Percentiles rank a stretch among this genome's conserved stretches.
phyloP scores from a whole-genome alignment of 2,329 filamentous ascomycete genomes.

The Colletotrichum spaethianum region DNA sequence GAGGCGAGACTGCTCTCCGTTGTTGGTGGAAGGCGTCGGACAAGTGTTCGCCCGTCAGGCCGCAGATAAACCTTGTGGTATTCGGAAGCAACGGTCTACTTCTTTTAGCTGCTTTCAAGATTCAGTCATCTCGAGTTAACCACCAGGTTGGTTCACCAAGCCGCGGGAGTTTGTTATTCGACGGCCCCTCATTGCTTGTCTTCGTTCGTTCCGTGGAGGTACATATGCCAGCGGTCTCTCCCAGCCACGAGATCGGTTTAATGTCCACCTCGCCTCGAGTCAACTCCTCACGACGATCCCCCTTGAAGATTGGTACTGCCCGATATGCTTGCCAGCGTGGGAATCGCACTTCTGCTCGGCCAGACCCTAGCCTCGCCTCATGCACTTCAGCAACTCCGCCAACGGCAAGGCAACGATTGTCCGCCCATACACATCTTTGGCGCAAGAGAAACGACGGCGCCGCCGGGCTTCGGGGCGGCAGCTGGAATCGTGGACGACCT shows the following conservation, averaged over 20 bases:
- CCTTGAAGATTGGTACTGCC: slow-evolving; percentile 5
- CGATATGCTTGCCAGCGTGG: slow-evolving; percentile 30
- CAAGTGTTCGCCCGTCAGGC: slow-evolving; percentile 9
- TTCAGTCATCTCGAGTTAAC: background rate
- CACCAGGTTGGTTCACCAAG: background rate
- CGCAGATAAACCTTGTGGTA: slow-evolving; percentile 5
- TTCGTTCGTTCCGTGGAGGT: background rate
- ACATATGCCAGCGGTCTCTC: slow-evolving; percentile 6
- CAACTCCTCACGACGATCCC: slow-evolving; percentile 4
- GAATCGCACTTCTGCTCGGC: slow-evolving; percentile 21
- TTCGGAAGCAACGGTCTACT: slow-evolving; percentile 13
- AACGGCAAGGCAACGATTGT: slow-evolving; percentile 46
- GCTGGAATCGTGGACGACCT: slow-evolving; percentile 66
- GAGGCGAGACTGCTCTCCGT: slow-evolving; percentile 12
- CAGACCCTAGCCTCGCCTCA: slow-evolving; percentile 29
- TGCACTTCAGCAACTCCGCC: background rate
- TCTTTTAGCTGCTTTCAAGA: background rate
- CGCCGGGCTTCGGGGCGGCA: slow-evolving; percentile 66
- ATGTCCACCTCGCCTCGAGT: slow-evolving; percentile 1
- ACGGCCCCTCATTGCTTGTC: background rate
- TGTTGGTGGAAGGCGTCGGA: background rate
- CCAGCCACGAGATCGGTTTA: slow-evolving; percentile 5
- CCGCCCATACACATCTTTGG: slow-evolving; percentile 61
- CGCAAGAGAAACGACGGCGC: slow-evolving; percentile 63
- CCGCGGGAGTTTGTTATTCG: slow-evolving; percentile 2